Percentiles rank a stretch among this genome's conserved stretches.
Conservation (phyloP, 148 eudicot genomes). For the Rhododendron simsii region DNA sequence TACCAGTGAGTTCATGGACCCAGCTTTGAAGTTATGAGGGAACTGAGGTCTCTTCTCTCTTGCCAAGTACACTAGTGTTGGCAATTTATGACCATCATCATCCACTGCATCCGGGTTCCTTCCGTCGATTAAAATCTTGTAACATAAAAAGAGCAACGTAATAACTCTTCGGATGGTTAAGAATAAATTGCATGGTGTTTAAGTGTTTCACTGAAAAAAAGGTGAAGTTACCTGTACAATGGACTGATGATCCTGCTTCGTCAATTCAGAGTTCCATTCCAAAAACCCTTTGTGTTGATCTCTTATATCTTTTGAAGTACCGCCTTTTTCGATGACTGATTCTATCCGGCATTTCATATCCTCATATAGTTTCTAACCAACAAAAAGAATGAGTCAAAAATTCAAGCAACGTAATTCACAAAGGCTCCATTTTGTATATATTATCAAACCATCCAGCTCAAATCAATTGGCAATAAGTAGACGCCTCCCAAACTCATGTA, state of each 20-base stretch:
- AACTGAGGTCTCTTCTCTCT: slow-evolving; percentile 39
- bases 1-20: slow-evolving; percentile 43
- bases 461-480: too few species aligned
- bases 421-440: too few species aligned
- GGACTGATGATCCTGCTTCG: slow-evolving; percentile 41
- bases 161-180: too few species aligned
- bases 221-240: slow-evolving; percentile 31
- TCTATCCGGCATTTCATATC: slow-evolving; percentile 41
- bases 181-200: background rate
- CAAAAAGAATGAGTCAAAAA: background rate
- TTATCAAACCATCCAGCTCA: too few species aligned
- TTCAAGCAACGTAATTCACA: background rate
- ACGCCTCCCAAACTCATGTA: too few species aligned
- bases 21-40: slow-evolving; percentile 49
- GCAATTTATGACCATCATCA: slow-evolving; percentile 31
- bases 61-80: slow-evolving; percentile 42
- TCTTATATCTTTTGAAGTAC: slow-evolving; percentile 19
- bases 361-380: slow-evolving; percentile 29
- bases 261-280: slow-evolving; percentile 31
- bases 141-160: background rate
- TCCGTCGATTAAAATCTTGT: slow-evolving; percentile 43
- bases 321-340: slow-evolving; percentile 14
- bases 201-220: too few species aligned
- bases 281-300: slow-evolving; percentile 38
- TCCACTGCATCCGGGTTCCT: slow-evolving; percentile 24